Evolutionary conservation across 1,139 yeast species (phyloP).

Genomic region (Eremothecium gossypii): DNA sequence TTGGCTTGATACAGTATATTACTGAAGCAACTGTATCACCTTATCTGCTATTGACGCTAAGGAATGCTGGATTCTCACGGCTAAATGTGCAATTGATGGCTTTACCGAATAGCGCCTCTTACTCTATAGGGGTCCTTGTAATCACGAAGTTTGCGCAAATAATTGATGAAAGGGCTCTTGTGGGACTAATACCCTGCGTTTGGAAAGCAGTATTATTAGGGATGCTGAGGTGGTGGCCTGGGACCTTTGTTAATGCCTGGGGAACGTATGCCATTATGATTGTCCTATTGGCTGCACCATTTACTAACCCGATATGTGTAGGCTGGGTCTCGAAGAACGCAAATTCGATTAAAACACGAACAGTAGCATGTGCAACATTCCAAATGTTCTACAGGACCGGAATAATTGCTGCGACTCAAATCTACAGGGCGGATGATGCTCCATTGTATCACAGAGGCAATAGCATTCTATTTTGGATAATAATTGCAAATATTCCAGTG

Average conservation of each 20-base stretch:
- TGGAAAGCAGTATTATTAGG: conserved; percentile 37
- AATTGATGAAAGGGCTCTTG: conserved; percentile 33
- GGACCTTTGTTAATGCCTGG: conserved; percentile 40
- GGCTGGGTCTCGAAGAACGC: conserved; percentile 56
- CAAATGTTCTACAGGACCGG: conserved; percentile 56
- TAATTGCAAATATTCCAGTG: conserved; percentile 25
- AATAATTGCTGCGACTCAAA: conserved; percentile 27
- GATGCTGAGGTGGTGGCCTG: conserved; percentile 42
- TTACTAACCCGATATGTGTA: conserved; percentile 45
- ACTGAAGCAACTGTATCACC: conserved; percentile 33
- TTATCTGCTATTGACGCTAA: conserved; percentile 38
- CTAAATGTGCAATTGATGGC: conserved; percentile 40
- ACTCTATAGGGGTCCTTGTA: conserved; percentile 33
- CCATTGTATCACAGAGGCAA: conserved; percentile 55
- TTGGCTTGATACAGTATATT: conserved; percentile 41
- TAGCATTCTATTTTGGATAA: conserved; percentile 34
- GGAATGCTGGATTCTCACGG: conserved; percentile 38
- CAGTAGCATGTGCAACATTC: conserved; percentile 52
- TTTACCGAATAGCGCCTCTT: conserved; percentile 39
- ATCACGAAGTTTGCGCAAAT: conserved; percentile 37
- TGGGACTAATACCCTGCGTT: conserved; percentile 32
- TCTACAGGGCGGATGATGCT: conserved; percentile 45
- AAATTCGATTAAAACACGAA: conserved; percentile 47
- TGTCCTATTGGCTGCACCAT: conserved; percentile 36
- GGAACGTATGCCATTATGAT: conserved; percentile 41